These are phyloP conservation scores for Fusarium albosuccineum DNA, from an alignment of 2,329 filamentous ascomycete species.

Conservation along the genomic window DNA sequence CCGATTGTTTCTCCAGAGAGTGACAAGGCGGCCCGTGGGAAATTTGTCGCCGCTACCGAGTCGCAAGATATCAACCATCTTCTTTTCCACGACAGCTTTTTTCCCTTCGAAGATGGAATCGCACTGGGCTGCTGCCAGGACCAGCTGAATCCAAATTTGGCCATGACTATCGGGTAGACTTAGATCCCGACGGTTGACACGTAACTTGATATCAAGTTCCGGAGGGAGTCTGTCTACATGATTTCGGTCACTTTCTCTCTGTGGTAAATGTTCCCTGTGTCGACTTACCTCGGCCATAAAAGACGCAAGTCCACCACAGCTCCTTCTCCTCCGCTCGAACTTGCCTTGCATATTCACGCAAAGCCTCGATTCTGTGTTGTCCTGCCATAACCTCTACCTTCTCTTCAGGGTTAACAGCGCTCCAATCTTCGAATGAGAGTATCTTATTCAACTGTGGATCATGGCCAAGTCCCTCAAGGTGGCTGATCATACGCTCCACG, in stretches of 20 bases:
- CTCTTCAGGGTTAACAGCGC: slow-evolving; percentile 7
- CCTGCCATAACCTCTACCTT: slow-evolving; percentile 28
- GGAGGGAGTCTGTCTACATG: slow-evolving; percentile 11
- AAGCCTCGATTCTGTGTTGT: slow-evolving; percentile 23
- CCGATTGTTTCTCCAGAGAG: slow-evolving; percentile 12
- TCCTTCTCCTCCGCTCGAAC: slow-evolving; percentile 8
- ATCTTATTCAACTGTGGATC: neutral
- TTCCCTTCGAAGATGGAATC: slow-evolving; percentile 9
- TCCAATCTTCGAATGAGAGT: slow-evolving; percentile 13
- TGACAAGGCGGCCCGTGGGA: neutral
- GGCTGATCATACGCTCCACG: neutral
- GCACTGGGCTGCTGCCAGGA: neutral
- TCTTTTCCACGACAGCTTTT: slow-evolving; percentile 5
- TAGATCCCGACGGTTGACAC: slow-evolving; percentile 21
- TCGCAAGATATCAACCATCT: slow-evolving; percentile 5
- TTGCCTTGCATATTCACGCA: slow-evolving; percentile 17
- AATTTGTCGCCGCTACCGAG: neutral
- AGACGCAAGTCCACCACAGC: slow-evolving; percentile 27
- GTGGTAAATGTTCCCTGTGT: neutral
- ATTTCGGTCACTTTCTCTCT: neutral
- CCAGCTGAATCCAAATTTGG: slow-evolving; percentile 30
- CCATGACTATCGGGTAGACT: slow-evolving; percentile 25
- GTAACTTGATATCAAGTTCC: slow-evolving; percentile 24
- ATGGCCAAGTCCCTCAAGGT: neutral
- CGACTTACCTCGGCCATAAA: slow-evolving; percentile 30